phyloP scores from a whole-genome alignment of 805 yeast genomes.

The Lipomyces oligophaga region DNA sequence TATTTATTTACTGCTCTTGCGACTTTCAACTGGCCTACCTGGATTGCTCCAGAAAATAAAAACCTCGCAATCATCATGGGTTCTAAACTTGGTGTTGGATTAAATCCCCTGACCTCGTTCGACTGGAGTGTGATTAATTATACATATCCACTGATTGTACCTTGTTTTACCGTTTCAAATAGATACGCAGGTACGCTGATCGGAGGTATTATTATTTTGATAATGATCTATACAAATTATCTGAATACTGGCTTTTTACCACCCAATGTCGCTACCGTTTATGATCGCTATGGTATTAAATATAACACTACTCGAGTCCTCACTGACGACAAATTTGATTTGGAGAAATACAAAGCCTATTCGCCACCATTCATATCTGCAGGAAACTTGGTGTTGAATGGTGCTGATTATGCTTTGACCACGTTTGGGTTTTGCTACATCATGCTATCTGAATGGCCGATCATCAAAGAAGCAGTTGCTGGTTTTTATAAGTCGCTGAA shows the following conservation, averaged over 20 bases:
- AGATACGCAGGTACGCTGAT: constrained; percentile 39
- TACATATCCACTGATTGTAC: constrained; percentile 40
- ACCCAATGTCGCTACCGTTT: constrained; percentile 43
- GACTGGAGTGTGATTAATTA: constrained; percentile 43
- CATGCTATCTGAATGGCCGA: constrained; percentile 12
- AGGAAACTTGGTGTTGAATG: constrained; percentile 55
- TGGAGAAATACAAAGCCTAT: constrained; percentile 49
- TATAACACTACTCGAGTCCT: constrained; percentile 46
- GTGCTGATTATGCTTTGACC: constrained; percentile 52
- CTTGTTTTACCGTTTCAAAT: constrained; percentile 41
- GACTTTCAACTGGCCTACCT: constrained; percentile 55
- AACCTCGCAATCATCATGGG: constrained; percentile 56
- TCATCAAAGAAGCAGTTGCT: neutral
- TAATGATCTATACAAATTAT: constrained; percentile 45
- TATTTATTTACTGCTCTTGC: constrained; percentile 57
- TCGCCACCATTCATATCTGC: constrained; percentile 69
- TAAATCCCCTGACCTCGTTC: constrained; percentile 38
- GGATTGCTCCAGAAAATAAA: constrained; percentile 40
- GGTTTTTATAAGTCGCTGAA: constrained; percentile 23
- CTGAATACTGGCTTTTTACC: constrained; percentile 51
- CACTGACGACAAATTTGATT: constrained; percentile 38
- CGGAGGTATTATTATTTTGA: constrained; percentile 35
- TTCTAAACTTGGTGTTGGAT: constrained; percentile 51
- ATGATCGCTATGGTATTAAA: constrained; percentile 45
- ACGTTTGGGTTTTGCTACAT: constrained; percentile 52